These are phyloP conservation scores for Cladosporium velox DNA, from an alignment of 2,329 filamentous ascomycete species.

Conservation along the genomic window DNA sequence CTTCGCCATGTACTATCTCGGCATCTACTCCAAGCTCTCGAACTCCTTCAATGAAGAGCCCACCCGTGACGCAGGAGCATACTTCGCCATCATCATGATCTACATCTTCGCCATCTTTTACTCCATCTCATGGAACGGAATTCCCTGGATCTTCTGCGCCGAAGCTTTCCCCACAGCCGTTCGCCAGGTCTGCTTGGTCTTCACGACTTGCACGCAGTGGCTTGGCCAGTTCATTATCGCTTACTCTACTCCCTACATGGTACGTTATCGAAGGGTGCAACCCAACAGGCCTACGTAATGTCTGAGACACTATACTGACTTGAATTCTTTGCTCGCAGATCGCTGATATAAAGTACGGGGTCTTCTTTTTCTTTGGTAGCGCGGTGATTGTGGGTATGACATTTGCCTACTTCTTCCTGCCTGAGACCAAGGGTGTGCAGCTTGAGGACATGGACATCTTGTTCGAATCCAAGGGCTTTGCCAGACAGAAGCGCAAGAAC, in stretches of 20 bases:
- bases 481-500: slow-evolving; percentile 16
- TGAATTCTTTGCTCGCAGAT: neutral
- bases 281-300: no score
- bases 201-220: slow-evolving; percentile 43
- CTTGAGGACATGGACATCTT: slow-evolving; percentile 16
- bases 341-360: slow-evolving; percentile 30
- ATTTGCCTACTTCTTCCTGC: slow-evolving; percentile 63
- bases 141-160: slow-evolving; percentile 43
- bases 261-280: no score
- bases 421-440: slow-evolving; percentile 65
- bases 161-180: slow-evolving; percentile 52
- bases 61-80: slow-evolving; percentile 46
- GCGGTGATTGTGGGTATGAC: slow-evolving; percentile 30
- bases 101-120: slow-evolving; percentile 59
- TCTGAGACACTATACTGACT: no score
- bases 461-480: slow-evolving; percentile 9
- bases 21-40: slow-evolving; percentile 47
- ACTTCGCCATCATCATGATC: slow-evolving; percentile 57
- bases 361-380: slow-evolving; percentile 42
- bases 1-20: slow-evolving; percentile 54
- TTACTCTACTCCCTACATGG: slow-evolving; percentile 42
- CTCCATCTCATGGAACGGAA: slow-evolving; percentile 46
- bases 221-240: slow-evolving; percentile 44
- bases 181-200: slow-evolving; percentile 42
- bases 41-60: slow-evolving; percentile 50